Evolutionary conservation across 2,329 filamentous ascomycete genomes (phyloP).

Genomic region (Dactylellina parvicollis): DNA sequence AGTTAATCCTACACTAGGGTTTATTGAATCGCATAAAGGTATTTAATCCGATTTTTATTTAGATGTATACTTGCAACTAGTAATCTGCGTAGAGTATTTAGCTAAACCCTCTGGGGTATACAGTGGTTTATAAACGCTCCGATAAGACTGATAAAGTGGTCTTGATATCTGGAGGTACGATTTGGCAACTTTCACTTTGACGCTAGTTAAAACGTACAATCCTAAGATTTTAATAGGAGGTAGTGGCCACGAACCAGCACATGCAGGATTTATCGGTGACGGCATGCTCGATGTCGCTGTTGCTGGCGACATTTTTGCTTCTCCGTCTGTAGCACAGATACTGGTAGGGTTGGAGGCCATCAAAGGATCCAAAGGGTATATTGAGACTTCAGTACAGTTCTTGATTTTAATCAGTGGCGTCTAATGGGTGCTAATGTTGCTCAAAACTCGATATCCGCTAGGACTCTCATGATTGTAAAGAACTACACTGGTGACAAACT

Average conservation of each 20-base stretch:
- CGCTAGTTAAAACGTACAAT: neutral
- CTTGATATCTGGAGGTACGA: conserved; percentile 48
- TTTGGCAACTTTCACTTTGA: neutral
- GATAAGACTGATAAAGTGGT: conserved; percentile 28
- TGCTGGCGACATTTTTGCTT: conserved; percentile 87
- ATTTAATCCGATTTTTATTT: neutral
- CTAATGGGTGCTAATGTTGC: too few species aligned
- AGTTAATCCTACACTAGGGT: conserved; percentile 24
- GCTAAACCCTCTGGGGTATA: neutral
- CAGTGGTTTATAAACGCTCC: conserved; percentile 38
- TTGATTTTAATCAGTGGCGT: too few species aligned
- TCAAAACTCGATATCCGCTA: conserved; percentile 62
- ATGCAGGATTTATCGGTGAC: conserved; percentile 78
- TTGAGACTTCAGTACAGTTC: too few species aligned
- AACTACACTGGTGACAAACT: conserved; percentile 92
- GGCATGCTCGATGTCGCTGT: conserved; percentile 86
- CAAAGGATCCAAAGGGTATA: conserved; percentile 25
- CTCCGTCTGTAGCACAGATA: conserved; percentile 83
- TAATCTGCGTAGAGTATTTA: neutral
- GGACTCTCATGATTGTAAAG: conserved; percentile 89
- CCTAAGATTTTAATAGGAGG: conserved; percentile 68
- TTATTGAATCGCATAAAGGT: conserved; percentile 51
- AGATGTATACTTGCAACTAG: neutral
- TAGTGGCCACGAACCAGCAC: conserved; percentile 80
- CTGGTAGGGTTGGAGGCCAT: conserved; percentile 42